Percentiles rank a stretch among this genome's conserved stretches.
phyloP scores from a whole-genome alignment of 1,284 basidiomycete species.

The Thecaphora frezii region DNA sequence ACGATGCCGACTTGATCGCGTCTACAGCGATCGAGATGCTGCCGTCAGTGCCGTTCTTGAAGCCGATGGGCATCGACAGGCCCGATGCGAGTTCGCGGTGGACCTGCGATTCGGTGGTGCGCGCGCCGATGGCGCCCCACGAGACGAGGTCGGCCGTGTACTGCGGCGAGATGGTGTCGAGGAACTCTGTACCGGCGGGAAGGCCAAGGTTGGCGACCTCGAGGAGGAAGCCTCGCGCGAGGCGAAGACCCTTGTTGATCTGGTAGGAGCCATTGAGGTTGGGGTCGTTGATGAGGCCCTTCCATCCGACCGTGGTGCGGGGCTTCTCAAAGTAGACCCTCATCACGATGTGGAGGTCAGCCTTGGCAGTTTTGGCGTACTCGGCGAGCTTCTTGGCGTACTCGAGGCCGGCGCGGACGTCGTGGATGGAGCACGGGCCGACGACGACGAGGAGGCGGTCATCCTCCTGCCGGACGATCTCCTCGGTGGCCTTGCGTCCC shows the following conservation, averaged over 20 bases:
- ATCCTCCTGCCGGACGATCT: constrained; percentile 47
- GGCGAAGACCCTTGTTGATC: constrained; percentile 94
- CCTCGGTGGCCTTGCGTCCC: constrained; percentile 46
- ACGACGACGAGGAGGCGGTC: constrained; percentile 56
- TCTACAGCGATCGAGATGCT: constrained; percentile 71
- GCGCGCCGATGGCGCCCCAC: constrained; percentile 89
- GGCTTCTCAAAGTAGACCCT: constrained; percentile 59
- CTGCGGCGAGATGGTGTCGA: constrained; percentile 82
- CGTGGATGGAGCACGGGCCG: constrained; percentile 57
- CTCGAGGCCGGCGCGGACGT: constrained; percentile 53
- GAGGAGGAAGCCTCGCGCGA: constrained; percentile 82
- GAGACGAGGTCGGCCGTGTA: constrained; percentile 93
- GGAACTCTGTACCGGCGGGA: constrained; percentile 60
- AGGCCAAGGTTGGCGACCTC: constrained; percentile 62
- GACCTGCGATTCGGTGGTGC: constrained; percentile 85
- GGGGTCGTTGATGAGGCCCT: constrained; percentile 93
- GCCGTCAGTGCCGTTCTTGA: constrained; percentile 65
- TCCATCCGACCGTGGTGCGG: constrained; percentile 94
- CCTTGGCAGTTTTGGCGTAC: constrained; percentile 78
- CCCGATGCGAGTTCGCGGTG: constrained; percentile 82
- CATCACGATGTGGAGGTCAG: constrained; percentile 93
- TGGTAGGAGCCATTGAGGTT: constrained; percentile 79
- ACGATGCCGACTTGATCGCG: constrained; percentile 88
- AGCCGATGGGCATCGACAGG: constrained; percentile 83
- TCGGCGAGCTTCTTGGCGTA: constrained; percentile 66